These are phyloP conservation scores for Backusella tarrabulga DNA, from an alignment of 192 early-diverging fungal species.

Conservation along the genomic window DNA sequence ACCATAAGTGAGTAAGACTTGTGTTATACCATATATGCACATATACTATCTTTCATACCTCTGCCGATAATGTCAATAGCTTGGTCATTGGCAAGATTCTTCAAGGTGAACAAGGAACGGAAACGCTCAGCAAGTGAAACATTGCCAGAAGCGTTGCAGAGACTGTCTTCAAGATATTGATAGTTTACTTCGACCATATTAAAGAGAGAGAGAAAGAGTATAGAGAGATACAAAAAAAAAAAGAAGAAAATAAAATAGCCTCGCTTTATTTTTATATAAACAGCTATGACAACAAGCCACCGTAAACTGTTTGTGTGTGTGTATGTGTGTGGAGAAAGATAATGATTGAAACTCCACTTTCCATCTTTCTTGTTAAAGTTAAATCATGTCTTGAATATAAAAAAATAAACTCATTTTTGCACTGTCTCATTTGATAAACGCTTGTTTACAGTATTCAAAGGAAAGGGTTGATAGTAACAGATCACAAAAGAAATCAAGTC, in stretches of 20 bases:
- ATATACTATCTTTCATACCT: constrained; percentile 40
- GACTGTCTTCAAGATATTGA: constrained; percentile 58
- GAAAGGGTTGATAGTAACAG: too few species aligned
- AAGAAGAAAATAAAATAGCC: not conserved
- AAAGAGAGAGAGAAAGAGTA: not conserved
- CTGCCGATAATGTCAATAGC: constrained; percentile 83
- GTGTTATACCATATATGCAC: not conserved
- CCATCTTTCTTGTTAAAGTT: not conserved
- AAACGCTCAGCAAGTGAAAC: constrained; percentile 84
- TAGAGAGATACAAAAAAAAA: too few species aligned
- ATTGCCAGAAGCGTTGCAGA: constrained; percentile 59
- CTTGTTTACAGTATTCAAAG: too few species aligned
- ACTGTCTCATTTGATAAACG: too few species aligned
- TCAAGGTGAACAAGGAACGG: constrained; percentile 91
- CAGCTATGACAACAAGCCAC: not conserved
- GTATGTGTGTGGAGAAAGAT: not conserved
- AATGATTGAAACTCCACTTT: not conserved
- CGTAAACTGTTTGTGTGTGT: not conserved
- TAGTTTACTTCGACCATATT: constrained; percentile 38
- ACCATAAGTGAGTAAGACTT: not conserved
- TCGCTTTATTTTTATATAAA: not conserved
- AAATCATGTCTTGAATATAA: too few species aligned
- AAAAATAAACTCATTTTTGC: too few species aligned
- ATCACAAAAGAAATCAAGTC: too few species aligned
- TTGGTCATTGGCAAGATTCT: constrained; percentile 68